Evolutionary conservation across 352 stramenopile genomes (phyloP).

Genomic region (Pythium sukuiense): DNA sequence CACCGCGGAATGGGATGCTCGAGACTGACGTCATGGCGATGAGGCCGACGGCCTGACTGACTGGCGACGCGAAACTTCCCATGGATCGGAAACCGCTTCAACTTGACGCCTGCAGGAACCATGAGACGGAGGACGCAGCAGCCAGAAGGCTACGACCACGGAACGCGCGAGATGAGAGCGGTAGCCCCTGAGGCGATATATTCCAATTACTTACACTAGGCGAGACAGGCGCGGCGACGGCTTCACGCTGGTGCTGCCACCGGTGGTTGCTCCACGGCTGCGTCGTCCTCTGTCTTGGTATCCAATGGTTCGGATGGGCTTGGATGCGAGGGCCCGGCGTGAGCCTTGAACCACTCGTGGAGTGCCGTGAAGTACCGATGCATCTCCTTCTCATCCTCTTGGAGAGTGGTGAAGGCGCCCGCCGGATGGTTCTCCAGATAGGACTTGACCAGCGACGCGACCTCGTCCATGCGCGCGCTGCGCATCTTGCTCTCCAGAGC

Average conservation of each 20-base stretch:
- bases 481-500: constrained; percentile 43
- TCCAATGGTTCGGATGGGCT: neutral
- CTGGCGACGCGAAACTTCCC: neutral
- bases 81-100: neutral
- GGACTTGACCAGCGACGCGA: constrained; percentile 10
- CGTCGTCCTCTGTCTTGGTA: constrained; percentile 1
- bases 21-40: neutral
- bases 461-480: constrained; percentile 21
- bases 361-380: constrained; percentile 23
- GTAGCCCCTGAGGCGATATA: constrained; percentile 12
- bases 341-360: constrained; percentile 4
- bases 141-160: neutral
- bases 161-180: neutral
- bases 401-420: neutral
- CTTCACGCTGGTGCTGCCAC: neutral
- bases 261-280: neutral
- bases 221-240: constrained; percentile 9
- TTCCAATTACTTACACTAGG: constrained; percentile 28
- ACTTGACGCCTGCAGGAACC: neutral
- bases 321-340: neutral
- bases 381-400: constrained; percentile 8
- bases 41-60: neutral
- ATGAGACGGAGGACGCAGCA: neutral
- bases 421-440: constrained; percentile 4
- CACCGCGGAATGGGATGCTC: neutral